Evolutionary conservation across 306 rosid genomes (phyloP).

Genomic region (Trichosanthes truncata): DNA sequence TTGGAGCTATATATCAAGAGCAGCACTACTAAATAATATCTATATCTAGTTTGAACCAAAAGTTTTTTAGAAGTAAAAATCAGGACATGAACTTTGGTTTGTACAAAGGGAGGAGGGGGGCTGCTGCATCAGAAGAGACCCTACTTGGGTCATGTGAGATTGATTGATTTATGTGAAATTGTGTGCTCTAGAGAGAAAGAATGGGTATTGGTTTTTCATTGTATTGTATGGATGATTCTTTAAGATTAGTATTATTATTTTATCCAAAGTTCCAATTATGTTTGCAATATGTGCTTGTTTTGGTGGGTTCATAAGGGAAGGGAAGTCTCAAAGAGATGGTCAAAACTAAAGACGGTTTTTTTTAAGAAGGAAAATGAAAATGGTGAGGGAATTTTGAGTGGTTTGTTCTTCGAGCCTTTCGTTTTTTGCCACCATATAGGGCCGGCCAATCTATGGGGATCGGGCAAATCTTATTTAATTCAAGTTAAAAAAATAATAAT

Average conservation of each 20-base stretch:
- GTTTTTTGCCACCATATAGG: too few relatives aligned
- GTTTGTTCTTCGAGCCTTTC: too few relatives aligned
- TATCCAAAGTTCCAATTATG: not conserved
- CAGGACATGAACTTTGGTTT: not conserved
- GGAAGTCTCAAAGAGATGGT: too few relatives aligned
- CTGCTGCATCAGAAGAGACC: not conserved
- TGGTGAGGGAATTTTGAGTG: too few relatives aligned
- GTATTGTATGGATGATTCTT: not conserved
- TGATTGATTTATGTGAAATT: not conserved
- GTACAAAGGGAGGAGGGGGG: not conserved
- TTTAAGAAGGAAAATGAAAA: too few relatives aligned
- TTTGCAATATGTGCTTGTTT: not conserved
- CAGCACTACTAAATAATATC: conserved; percentile 37
- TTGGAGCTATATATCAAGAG: conserved; percentile 92
- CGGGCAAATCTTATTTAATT: too few relatives aligned
- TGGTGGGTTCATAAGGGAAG: too few relatives aligned
- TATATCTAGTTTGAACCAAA: not conserved
- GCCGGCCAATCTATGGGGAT: too few relatives aligned
- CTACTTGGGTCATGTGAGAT: conserved; percentile 19
- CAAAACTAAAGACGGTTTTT: too few relatives aligned
- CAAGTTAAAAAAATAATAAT: too few relatives aligned
- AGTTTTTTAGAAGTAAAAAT: not conserved
- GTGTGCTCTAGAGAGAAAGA: not conserved
- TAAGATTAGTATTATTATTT: not conserved
- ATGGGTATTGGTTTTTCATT: not conserved